These are phyloP conservation scores for Fomitopsis serialis DNA, from an alignment of 768 basidiomycete species.

Conservation along the genomic window DNA sequence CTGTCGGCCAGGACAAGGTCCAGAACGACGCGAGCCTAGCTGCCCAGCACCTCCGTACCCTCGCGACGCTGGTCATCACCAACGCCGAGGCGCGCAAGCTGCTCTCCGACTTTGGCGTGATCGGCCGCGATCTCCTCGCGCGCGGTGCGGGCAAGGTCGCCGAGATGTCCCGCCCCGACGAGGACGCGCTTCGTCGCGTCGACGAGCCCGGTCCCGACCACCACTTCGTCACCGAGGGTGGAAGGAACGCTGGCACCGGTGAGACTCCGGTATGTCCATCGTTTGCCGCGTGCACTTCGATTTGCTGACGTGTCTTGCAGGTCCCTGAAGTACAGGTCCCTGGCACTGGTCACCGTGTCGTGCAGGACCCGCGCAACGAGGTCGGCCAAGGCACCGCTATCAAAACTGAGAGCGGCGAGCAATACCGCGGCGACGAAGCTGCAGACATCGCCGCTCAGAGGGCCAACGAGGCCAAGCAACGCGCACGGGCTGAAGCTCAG, in stretches of 20 bases:
- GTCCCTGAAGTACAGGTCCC: slow-evolving; percentile 40
- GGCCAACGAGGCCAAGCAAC: slow-evolving; percentile 11
- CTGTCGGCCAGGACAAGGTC: slow-evolving; percentile 42
- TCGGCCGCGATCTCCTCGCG: slow-evolving; percentile 82
- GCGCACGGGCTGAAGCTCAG: slow-evolving; percentile 14
- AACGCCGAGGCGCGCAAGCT: slow-evolving; percentile 93
- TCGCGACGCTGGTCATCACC: slow-evolving; percentile 79
- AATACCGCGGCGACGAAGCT: slow-evolving; percentile 23
- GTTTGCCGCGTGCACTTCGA: neutral
- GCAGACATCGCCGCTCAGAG: slow-evolving; percentile 12
- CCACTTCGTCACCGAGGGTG: slow-evolving; percentile 51
- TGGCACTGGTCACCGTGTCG: slow-evolving; percentile 32
- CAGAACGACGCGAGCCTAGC: slow-evolving; percentile 38
- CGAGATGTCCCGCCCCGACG: slow-evolving; percentile 55
- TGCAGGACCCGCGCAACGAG: slow-evolving; percentile 44
- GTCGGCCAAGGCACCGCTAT: slow-evolving; percentile 32
- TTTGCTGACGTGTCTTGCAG: slow-evolving; percentile 4
- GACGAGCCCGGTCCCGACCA: slow-evolving; percentile 66
- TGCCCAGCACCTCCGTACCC: slow-evolving; percentile 82
- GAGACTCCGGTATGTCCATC: slow-evolving; percentile 37
- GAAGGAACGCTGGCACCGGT: slow-evolving; percentile 34
- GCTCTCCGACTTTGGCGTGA: slow-evolving; percentile 66
- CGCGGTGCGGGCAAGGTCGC: slow-evolving; percentile 63
- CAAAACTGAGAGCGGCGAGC: slow-evolving; percentile 27
- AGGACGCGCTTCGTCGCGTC: slow-evolving; percentile 54